Base-by-base conservation (phyloP, 2,329 filamentous ascomycete genomes). In the Colletotrichum lindemuthianum region DNA sequence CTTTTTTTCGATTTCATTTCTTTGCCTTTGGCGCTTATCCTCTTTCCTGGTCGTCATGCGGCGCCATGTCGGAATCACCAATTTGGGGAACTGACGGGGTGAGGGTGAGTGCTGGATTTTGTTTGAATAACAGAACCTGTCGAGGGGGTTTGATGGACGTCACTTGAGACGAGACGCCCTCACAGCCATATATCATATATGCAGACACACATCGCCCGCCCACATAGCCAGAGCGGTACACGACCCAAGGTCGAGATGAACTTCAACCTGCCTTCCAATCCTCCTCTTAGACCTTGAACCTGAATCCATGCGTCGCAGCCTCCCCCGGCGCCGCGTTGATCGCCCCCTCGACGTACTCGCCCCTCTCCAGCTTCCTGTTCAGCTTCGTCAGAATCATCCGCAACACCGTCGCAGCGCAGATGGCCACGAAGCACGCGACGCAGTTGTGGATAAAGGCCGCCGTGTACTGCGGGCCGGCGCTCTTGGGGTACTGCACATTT, bases 381-480 rank as follows among this genome's bases (percentile, higher is more conserved):
- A 92, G 72, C 47, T 85, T 79, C 12, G 84, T 82, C 33, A 94
- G 80, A 43, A 92, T 85, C 40, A 88, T 79, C 9, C 90, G 79
- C 69, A 93, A 78, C 2, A 87, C 74, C 0, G 86, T 86, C 0
- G 90, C 90, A 63, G 87, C 83, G 33, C 86, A 69, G 48, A 93
- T 88, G 1, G 90, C 86, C 48, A 92, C 72, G 24, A 87, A 83
- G 0, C 86, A 84, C 15, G 88, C 91, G 1, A 81, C 83, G 69
- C 88, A 90, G 74, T 92, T 91, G 54, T 92, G 88, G 6, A 82
- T 81, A 78, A 93, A 89, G 4, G 90, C 89, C 13, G 86, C 78
- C 6, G 85, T 74, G 68, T 82, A 83, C 51, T 72, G 74, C 9
- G 79, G 79, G 15, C 69, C 74, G 52, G 77, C 78, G 40, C 70